Percentiles rank a stretch among this genome's conserved stretches.
Evolutionary conservation across 1,284 basidiomycete genomes (phyloP).

Genomic region (Sporisorium iseilematis-ciliati): DNA sequence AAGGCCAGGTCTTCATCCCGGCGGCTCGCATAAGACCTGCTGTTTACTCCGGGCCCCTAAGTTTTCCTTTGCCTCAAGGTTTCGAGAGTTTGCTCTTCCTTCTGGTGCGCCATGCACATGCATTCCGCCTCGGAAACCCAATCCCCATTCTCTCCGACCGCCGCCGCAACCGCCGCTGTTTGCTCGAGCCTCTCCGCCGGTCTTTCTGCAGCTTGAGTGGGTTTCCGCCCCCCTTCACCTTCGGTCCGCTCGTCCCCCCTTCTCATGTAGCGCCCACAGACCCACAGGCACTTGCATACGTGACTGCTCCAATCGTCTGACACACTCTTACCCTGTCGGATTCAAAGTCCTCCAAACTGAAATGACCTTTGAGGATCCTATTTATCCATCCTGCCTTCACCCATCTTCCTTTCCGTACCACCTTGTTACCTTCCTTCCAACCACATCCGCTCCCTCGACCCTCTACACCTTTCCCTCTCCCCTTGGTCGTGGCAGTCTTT

Average conservation of each 20-base stretch:
- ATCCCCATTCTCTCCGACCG: background rate
- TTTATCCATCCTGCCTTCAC: constrained; percentile 4
- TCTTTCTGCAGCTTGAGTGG: background rate
- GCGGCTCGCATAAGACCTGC: background rate
- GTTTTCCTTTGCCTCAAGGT: background rate
- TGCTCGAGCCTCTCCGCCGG: background rate
- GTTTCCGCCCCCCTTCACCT: background rate
- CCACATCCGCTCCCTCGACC: background rate
- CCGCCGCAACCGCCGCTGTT: constrained; percentile 1
- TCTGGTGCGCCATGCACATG: background rate
- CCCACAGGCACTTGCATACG: background rate
- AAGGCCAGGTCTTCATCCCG: background rate
- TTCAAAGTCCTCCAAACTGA: background rate
- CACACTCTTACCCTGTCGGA: background rate
- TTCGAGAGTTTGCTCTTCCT: background rate
- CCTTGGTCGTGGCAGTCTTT: background rate
- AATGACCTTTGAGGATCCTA: background rate
- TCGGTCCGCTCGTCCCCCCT: constrained; percentile 1
- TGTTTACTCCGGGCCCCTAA: background rate
- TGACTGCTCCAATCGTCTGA: background rate
- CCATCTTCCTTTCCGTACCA: background rate
- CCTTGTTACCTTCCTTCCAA: background rate
- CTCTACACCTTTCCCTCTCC: background rate
- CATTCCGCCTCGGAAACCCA: constrained; percentile 1
- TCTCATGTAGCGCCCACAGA: background rate